Evolutionary conservation across 805 yeast species (phyloP).

Genomic region (Teunomyces barrocoloradensis): DNA sequence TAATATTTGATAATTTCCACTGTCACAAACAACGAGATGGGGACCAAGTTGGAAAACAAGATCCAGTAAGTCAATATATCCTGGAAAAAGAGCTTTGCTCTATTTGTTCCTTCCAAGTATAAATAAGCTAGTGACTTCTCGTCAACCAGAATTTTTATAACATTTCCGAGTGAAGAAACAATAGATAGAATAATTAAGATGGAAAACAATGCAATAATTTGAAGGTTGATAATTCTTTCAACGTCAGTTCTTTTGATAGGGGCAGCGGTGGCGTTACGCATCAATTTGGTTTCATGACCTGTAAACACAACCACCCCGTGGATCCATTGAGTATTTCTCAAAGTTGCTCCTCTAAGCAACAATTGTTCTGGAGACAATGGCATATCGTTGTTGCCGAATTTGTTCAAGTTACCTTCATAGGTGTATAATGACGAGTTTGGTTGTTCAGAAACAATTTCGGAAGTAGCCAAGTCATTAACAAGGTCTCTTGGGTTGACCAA

Average conservation of each 20-base stretch:
- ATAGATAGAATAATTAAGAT: constrained; percentile 73
- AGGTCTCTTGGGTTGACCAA: constrained; percentile 63
- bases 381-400: constrained; percentile 50
- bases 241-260: constrained; percentile 97
- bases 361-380: constrained; percentile 89
- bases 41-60: constrained; percentile 93
- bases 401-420: constrained; percentile 79
- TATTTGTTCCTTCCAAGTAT: constrained; percentile 63
- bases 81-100: constrained; percentile 70
- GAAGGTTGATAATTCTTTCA: constrained; percentile 90
- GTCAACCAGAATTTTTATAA: constrained; percentile 61
- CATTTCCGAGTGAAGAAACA: constrained; percentile 86
- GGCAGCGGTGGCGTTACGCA: constrained; percentile 98
- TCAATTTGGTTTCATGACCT: constrained; percentile 96
- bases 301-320: constrained; percentile 93
- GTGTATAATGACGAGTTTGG: constrained; percentile 95
- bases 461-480: constrained; percentile 27
- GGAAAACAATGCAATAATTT: constrained; percentile 82
- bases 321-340: constrained; percentile 93
- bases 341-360: constrained; percentile 90
- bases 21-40: constrained; percentile 93
- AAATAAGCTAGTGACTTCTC: constrained; percentile 59
- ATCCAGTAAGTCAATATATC: constrained; percentile 95
- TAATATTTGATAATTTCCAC: constrained; percentile 94
- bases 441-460: constrained; percentile 71